Evolutionary conservation across 2,329 filamentous ascomycete genomes (phyloP).

Genomic region (Leptoxyphium fumago): DNA sequence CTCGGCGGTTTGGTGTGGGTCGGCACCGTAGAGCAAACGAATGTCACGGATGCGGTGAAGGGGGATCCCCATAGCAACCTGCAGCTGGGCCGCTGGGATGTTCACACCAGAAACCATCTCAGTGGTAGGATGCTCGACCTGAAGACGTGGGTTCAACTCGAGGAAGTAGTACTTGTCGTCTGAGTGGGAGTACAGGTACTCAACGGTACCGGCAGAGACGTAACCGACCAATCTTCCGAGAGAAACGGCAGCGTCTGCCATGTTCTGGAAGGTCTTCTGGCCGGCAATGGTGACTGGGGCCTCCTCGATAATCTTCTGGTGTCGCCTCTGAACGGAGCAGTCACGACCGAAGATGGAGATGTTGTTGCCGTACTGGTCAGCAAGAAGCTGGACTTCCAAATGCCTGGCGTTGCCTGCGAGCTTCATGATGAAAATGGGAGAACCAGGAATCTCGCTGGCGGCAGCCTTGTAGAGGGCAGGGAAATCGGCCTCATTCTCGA

Average conservation of each 20-base stretch:
- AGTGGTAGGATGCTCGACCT: conserved; percentile 97
- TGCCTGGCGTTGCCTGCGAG: conserved; percentile 90
- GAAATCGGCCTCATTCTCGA: conserved; percentile 71
- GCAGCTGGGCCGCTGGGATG: conserved; percentile 88
- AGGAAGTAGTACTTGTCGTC: conserved; percentile 99
- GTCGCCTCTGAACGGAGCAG: conserved; percentile 93
- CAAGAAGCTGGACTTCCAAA: conserved; percentile 91
- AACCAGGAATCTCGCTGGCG: conserved; percentile 92
- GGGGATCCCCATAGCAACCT: conserved; percentile 97
- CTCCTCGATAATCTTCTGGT: conserved; percentile 99
- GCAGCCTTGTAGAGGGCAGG: conserved; percentile 83
- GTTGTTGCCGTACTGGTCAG: conserved; percentile 99
- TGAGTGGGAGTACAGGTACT: conserved; percentile 94
- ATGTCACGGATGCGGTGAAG: conserved; percentile 94
- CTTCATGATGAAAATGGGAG: conserved; percentile 99
- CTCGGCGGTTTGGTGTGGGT: conserved; percentile 69
- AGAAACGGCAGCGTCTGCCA: conserved; percentile 93
- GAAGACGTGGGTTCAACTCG: conserved; percentile 94
- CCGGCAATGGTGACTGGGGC: conserved; percentile 95
- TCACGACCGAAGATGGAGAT: conserved; percentile 97
- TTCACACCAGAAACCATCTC: conserved; percentile 99
- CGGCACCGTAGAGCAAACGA: conserved; percentile 85
- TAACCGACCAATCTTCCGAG: conserved; percentile 91
- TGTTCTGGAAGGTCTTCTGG: conserved; percentile 73
- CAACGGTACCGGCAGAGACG: conserved; percentile 95